Evolutionary conservation across 2,329 filamentous ascomycete species (phyloP).

Genomic region (Sporothrix dimorphospora): DNA sequence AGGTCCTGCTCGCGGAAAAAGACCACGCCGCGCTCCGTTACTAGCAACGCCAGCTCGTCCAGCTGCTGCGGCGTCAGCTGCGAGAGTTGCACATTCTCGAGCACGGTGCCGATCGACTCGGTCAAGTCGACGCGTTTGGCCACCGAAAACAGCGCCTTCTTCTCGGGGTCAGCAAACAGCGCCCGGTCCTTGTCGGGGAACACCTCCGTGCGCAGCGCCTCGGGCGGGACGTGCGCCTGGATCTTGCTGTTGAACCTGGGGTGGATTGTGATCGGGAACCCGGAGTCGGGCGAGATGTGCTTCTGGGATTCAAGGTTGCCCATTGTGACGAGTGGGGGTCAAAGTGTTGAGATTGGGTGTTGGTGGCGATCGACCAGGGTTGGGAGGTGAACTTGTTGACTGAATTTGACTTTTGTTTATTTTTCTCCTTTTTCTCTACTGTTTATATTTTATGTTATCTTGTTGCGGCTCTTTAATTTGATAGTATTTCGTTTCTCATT

Average conservation of each 20-base stretch:
- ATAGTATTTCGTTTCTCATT: background rate
- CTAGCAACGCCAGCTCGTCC: slow-evolving; percentile 54
- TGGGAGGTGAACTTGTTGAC: background rate
- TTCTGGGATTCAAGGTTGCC: slow-evolving; percentile 50
- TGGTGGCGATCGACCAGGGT: no score
- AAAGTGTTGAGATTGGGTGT: background rate
- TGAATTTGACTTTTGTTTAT: background rate
- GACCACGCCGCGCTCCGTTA: slow-evolving; percentile 51
- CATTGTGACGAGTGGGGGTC: background rate
- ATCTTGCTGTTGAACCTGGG: slow-evolving; percentile 53
- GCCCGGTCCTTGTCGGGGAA: slow-evolving; percentile 45
- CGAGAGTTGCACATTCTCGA: slow-evolving; percentile 48
- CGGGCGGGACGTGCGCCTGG: slow-evolving; percentile 45
- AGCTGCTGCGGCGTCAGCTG: slow-evolving; percentile 50
- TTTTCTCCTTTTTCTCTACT: background rate
- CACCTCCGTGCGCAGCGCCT: slow-evolving; percentile 42
- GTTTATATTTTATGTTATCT: background rate
- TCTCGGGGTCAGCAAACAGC: slow-evolving; percentile 49
- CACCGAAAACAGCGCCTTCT: slow-evolving; percentile 46
- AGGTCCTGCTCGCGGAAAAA: slow-evolving; percentile 54
- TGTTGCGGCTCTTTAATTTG: background rate
- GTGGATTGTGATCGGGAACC: slow-evolving; percentile 50
- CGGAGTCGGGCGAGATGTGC: slow-evolving; percentile 54
- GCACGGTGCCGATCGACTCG: slow-evolving; percentile 48
- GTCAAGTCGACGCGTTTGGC: slow-evolving; percentile 48